Conservation (phyloP, 768 basidiomycete species). For the Tulasnella sp. region DNA sequence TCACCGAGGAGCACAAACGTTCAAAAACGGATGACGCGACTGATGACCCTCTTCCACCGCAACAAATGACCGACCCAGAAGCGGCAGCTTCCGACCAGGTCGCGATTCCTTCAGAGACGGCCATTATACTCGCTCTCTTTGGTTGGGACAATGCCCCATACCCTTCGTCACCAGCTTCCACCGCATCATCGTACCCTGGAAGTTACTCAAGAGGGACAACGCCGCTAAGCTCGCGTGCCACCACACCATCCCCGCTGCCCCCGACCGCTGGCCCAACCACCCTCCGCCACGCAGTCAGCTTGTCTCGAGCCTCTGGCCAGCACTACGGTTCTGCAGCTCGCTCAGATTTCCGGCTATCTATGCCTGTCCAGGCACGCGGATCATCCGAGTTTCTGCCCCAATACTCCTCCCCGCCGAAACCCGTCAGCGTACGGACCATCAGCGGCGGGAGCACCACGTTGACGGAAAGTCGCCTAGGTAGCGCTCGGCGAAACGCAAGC, state of each 20-base stretch:
- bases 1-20: not conserved
- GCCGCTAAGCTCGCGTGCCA: slow-evolving; percentile 40
- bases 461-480: not conserved
- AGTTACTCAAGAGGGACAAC: slow-evolving; percentile 39
- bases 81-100: not conserved
- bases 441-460: slow-evolving; percentile 14
- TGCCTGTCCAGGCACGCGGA: not conserved
- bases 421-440: slow-evolving; percentile 7
- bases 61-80: not conserved
- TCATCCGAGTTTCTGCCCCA: slow-evolving; percentile 1
- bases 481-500: slow-evolving; percentile 2
- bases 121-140: slow-evolving; percentile 48
- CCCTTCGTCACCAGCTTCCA: slow-evolving; percentile 35
- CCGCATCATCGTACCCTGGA: slow-evolving; percentile 35
- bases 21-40: not conserved
- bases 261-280: slow-evolving; percentile 3
- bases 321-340: not conserved
- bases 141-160: slow-evolving; percentile 47
- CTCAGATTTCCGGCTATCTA: not conserved
- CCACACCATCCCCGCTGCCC: slow-evolving; percentile 30
- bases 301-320: slow-evolving; percentile 15
- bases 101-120: slow-evolving; percentile 38
- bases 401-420: not conserved
- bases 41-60: slow-evolving; percentile 5
- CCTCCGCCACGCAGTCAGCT: slow-evolving; percentile 1